Percentiles rank a stretch among this genome's conserved stretches.
phyloP scores from a whole-genome alignment of 306 rosid genomes.

The Corylus avellana region DNA sequence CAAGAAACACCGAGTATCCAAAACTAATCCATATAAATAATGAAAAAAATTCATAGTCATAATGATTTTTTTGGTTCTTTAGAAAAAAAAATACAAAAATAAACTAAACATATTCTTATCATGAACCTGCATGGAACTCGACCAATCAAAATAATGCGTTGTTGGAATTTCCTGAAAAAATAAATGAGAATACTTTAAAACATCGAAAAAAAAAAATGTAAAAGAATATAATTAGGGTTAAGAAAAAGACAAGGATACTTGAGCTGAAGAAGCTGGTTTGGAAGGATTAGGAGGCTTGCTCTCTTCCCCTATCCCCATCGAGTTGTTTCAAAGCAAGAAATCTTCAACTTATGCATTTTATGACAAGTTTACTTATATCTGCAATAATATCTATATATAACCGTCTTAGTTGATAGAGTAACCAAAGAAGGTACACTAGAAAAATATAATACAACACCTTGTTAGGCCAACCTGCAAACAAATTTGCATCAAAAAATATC shows the following conservation, averaged over 20 bases:
- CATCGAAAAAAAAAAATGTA: background rate
- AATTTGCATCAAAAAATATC: no score
- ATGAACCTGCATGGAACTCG: conserved; percentile 57
- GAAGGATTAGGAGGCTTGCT: conserved; percentile 67
- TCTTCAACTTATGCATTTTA: no score
- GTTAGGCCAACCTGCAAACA: no score
- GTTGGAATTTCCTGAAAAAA: background rate
- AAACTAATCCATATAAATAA: background rate
- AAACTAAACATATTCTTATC: background rate
- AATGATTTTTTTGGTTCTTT: no score
- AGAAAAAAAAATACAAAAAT: no score
- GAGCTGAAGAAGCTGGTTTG: conserved; percentile 56
- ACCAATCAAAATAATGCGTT: no score
- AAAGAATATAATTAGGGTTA: background rate
- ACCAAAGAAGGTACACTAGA: no score
- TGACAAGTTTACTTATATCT: no score
- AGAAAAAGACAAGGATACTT: conserved; percentile 37
- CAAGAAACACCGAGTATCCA: conserved; percentile 5
- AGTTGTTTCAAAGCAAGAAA: no score
- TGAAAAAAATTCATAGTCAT: background rate
- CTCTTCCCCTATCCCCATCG: conserved; percentile 91
- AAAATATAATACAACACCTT: no score
- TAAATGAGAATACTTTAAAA: background rate
- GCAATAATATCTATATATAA: no score
- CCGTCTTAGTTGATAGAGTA: no score